A percentile compares a stretch with the other conserved stretches of the same genome.
Conservation (phyloP, 2,329 filamentous ascomycete species). For the Ciborinia camelliae region DNA sequence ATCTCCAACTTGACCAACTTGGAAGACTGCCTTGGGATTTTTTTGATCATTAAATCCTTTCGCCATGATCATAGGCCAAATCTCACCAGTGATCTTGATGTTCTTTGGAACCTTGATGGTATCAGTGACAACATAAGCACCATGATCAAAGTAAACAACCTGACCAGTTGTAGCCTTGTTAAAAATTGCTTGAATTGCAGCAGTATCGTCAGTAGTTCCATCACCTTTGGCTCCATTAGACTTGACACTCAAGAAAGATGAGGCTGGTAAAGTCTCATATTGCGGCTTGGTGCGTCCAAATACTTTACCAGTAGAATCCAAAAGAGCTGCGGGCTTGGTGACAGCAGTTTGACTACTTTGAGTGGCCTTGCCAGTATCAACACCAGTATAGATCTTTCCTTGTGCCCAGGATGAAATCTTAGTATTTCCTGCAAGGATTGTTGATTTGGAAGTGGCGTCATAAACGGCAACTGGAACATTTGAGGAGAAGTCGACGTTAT, state of each 20-base stretch:
- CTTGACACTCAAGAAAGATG: slow-evolving; percentile 79
- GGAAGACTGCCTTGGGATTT: slow-evolving; percentile 80
- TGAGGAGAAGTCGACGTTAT: slow-evolving; percentile 79
- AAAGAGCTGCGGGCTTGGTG: slow-evolving; percentile 63
- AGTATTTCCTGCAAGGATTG: slow-evolving; percentile 66
- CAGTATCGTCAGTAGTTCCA: slow-evolving; percentile 81
- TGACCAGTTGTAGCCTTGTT: slow-evolving; percentile 61
- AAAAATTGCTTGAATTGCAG: slow-evolving; percentile 75
- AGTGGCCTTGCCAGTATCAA: slow-evolving; percentile 47
- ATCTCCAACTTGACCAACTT: slow-evolving; percentile 75
- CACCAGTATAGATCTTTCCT: slow-evolving; percentile 64
- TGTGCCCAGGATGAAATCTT: slow-evolving; percentile 73
- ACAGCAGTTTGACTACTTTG: slow-evolving; percentile 55
- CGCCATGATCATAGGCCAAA: slow-evolving; percentile 88
- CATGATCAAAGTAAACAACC: slow-evolving; percentile 72
- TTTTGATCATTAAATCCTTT: slow-evolving; percentile 73
- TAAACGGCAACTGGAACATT: slow-evolving; percentile 66
- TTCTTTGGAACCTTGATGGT: slow-evolving; percentile 73
- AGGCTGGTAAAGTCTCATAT: slow-evolving; percentile 66
- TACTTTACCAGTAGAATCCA: slow-evolving; percentile 61
- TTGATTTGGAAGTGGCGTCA: slow-evolving; percentile 51
- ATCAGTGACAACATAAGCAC: slow-evolving; percentile 60
- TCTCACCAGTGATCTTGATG: slow-evolving; percentile 84
- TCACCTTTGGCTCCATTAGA: slow-evolving; percentile 81
- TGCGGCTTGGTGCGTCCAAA: slow-evolving; percentile 87